Base-by-base conservation (phyloP, 2,329 filamentous ascomycete genomes). In the Ceratocystis eucalypticola region DNA sequence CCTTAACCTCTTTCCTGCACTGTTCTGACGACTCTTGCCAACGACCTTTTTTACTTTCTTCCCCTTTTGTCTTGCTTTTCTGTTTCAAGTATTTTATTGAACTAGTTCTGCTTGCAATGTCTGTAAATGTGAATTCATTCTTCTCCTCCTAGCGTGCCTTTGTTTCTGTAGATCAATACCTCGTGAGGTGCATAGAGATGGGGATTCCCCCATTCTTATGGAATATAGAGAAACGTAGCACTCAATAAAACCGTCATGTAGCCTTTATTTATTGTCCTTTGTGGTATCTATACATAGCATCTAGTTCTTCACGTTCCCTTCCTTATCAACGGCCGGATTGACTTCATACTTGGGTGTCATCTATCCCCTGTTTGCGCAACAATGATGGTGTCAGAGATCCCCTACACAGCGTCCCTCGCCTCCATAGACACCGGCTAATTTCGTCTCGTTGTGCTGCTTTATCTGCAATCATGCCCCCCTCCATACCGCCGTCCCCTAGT, bases 11-110 rank as follows among this genome's bases (percentile, higher is more conserved):
- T 28, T 44, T 63, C 8, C 57, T 64, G 25, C 50, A 28, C 62
- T 64, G 48, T 28, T 53, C 20, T 53, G 30, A 64, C 62, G 62
- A 30, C 62, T 41, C 10, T 41, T 41, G 37, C 61, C 62, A 37
- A 48, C 37, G 30, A 59, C 62, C 48, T 64, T 64, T 10, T 64
- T 64, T 28, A 20, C 25, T 22, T 62, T 28, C 6, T n/a, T 63
- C 33, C 17, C n/a, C 12, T 33, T 62, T n/a, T 63, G 10, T 30
- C 22, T n/a, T 53, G 20, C 45, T 57, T 57, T 28, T 53, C 45
- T 6, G 62, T 44, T 63, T 22, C 37, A 30, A n/a, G 44, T 37
- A 15, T 64, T 53, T 25, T 22, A 22, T 22, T 33, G 22, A 37
- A 33, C 33, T 30, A 33, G 30, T 59, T 59, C 33, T 59, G 55